Base-by-base conservation (phyloP, 1,139 yeast genomes). In the Debaryomycetaceae sp. region DNA sequence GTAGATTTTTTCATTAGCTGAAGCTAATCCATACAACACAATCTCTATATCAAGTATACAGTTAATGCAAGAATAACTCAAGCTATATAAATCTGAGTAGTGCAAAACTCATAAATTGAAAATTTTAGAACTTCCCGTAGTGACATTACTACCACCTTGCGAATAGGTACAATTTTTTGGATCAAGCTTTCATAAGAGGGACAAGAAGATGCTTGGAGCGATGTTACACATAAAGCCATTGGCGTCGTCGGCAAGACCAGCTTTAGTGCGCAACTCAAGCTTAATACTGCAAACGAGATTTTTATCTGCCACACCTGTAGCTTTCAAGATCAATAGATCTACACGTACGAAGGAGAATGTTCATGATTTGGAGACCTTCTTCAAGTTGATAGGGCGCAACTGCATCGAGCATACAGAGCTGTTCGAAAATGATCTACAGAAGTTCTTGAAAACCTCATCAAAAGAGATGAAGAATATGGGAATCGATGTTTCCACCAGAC, bases 381-480 rank as follows among this genome's bases (percentile, higher is more conserved):
- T 91, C 49, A 69, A 64, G 22, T 76, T 77, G 53, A 90, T 91
- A 49, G 98, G 98, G 3, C 83, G 97, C 53, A 77, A 80, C 49
- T 69, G 83, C 50, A 58, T 68, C 22, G 96, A 90, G 58, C 83
- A 83, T 56, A 69, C 73, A 9, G 95, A 84, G 41, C 63, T 76
- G 5, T 91, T 88, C 58, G 95, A 87, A 57, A 77, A 77, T 39
- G 75, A 81, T 49, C 87, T 96, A 86, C 75, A 80, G 34, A 76
- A 79, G 55, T 76, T 91, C 49, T 81, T 88, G 63, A 63, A 63
- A 23, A 74, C 84, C 49, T 61, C 75, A 13, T 77, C 90, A 4
- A 61, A 65, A 45, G 69, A 72, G 36, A 70, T 91, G 80, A 89
- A 88, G 62, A 80, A 79, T 43, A 75, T 82, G 65, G 98, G 97